Percentiles rank a stretch among this genome's conserved stretches.
Conservation (phyloP, 1,284 basidiomycete genomes). For the Ustilago nuda region DNA sequence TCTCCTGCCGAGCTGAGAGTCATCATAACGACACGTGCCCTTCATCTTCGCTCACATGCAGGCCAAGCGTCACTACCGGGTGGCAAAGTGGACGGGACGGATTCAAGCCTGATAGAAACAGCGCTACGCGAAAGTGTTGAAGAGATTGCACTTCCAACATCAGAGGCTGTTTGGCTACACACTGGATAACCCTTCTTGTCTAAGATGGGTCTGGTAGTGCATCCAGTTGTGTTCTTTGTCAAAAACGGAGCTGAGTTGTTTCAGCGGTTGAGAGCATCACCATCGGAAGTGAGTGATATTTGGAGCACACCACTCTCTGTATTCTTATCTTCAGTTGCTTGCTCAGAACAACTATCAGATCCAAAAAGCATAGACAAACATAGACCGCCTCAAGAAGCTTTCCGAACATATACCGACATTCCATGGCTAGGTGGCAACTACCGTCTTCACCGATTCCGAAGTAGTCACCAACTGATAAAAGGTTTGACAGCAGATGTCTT, state of each 20-base stretch:
- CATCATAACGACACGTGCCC: constrained; percentile 52
- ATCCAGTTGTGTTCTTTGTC: constrained; percentile 50
- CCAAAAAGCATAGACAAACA: constrained; percentile 45
- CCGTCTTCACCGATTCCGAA: constrained; percentile 48
- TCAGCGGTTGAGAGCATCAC: constrained; percentile 16
- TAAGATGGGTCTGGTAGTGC: constrained; percentile 53
- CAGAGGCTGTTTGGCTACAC: constrained; percentile 29
- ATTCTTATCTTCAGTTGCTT: constrained; percentile 33
- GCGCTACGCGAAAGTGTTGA: constrained; percentile 52
- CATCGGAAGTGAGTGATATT: constrained; percentile 45
- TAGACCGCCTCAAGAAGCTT: constrained; percentile 38
- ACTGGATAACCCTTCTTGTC: constrained; percentile 49
- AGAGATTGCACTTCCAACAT: constrained; percentile 35
- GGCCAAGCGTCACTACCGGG: constrained; percentile 54
- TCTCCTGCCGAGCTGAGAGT: constrained; percentile 26
- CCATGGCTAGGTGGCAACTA: constrained; percentile 45
- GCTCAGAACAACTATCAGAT: constrained; percentile 8
- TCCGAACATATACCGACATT: constrained; percentile 53
- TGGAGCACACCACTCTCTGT: constrained; percentile 35
- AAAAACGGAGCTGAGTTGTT: constrained; percentile 18
- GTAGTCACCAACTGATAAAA: constrained; percentile 45
- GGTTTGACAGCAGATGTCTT: constrained; percentile 53
- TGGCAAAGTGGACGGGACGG: constrained; percentile 46
- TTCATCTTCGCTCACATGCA: constrained; percentile 52
- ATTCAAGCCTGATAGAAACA: constrained; percentile 29